Evolutionary conservation across 2,329 filamentous ascomycete genomes (phyloP).

Genomic region (Furcasterigmium furcatum): DNA sequence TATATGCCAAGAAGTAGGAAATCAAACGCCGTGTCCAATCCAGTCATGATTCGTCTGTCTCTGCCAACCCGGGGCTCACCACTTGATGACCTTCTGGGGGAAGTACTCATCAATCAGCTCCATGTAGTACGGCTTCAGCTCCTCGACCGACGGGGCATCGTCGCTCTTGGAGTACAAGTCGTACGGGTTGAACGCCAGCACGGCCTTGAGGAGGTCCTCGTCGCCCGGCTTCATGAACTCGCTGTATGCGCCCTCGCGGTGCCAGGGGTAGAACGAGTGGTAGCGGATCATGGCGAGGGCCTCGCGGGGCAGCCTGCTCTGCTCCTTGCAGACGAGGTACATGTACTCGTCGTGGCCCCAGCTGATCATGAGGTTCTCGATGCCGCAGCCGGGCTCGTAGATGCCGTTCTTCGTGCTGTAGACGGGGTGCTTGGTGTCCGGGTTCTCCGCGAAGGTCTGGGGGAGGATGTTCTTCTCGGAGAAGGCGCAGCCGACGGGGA

Average conservation of each 20-base stretch:
- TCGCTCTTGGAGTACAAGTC: slow-evolving; percentile 92
- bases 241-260: slow-evolving; percentile 73
- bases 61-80: slow-evolving; percentile 26
- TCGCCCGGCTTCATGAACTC: slow-evolving; percentile 85
- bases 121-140: slow-evolving; percentile 60
- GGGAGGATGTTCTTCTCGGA: slow-evolving; percentile 78
- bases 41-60: too few relatives aligned
- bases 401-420: slow-evolving; percentile 78
- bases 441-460: slow-evolving; percentile 73
- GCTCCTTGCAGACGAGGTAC: slow-evolving; percentile 82
- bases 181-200: slow-evolving; percentile 86
- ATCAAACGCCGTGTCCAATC: too few relatives aligned
- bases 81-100: slow-evolving; percentile 32
- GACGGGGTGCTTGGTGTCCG: slow-evolving; percentile 66
- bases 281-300: slow-evolving; percentile 90
- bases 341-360: slow-evolving; percentile 91
- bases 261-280: slow-evolving; percentile 93
- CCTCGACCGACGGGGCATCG: slow-evolving; percentile 69
- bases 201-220: slow-evolving; percentile 73
- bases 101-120: slow-evolving; percentile 41
- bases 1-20: too few relatives aligned
- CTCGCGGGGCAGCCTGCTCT: slow-evolving; percentile 75
- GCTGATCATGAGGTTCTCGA: slow-evolving; percentile 84
- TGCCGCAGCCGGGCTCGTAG: slow-evolving; percentile 73
- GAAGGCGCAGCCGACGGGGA: slow-evolving; percentile 74